Percentiles rank a stretch among this genome's conserved stretches.
Evolutionary conservation across 208 protist species (phyloP).

Genomic region (Lotmaria passim): DNA sequence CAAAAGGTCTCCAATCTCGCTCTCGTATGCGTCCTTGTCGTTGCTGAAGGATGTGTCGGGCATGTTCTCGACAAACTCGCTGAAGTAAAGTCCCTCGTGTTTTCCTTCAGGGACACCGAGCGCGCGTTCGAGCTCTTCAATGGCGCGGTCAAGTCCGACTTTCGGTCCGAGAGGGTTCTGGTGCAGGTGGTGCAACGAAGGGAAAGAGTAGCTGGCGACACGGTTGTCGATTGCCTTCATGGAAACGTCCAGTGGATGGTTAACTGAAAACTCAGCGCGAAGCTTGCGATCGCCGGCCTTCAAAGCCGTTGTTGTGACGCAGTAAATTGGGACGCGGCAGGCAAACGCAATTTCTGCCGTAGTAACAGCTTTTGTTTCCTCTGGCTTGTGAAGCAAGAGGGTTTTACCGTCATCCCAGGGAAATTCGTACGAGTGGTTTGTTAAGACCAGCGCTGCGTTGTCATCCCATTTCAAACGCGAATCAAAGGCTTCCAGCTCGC

Average conservation of each 20-base stretch:
- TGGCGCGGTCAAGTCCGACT: conserved; percentile 53
- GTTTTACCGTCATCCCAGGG: conserved; percentile 33
- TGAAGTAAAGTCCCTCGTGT: conserved; percentile 47
- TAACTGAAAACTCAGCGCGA: conserved; percentile 39
- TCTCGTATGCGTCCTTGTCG: conserved; percentile 70
- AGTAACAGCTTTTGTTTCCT: conserved; percentile 46
- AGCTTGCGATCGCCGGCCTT: conserved; percentile 26
- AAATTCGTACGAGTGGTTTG: conserved; percentile 47
- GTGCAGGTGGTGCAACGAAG: conserved; percentile 42
- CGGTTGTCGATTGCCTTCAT: conserved; percentile 33
- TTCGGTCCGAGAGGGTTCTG: conserved; percentile 28
- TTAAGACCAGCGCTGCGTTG: conserved; percentile 25
- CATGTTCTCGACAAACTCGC: conserved; percentile 54
- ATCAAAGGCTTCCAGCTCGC: conserved; percentile 29
- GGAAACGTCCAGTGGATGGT: conserved; percentile 32
- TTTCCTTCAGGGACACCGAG: conserved; percentile 40
- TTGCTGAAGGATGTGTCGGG: conserved; percentile 30
- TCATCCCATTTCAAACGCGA: conserved; percentile 22
- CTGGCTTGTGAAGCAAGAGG: conserved; percentile 47
- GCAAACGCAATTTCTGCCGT: conserved; percentile 36
- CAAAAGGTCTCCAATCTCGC: conserved; percentile 68
- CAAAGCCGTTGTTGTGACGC: conserved; percentile 34
- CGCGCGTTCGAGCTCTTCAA: conserved; percentile 42
- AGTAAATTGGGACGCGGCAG: conserved; percentile 43
- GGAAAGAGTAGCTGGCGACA: conserved; percentile 39